Base-by-base conservation (phyloP, 2,329 filamentous ascomycete species). In the Trichoderma guizhouense region DNA sequence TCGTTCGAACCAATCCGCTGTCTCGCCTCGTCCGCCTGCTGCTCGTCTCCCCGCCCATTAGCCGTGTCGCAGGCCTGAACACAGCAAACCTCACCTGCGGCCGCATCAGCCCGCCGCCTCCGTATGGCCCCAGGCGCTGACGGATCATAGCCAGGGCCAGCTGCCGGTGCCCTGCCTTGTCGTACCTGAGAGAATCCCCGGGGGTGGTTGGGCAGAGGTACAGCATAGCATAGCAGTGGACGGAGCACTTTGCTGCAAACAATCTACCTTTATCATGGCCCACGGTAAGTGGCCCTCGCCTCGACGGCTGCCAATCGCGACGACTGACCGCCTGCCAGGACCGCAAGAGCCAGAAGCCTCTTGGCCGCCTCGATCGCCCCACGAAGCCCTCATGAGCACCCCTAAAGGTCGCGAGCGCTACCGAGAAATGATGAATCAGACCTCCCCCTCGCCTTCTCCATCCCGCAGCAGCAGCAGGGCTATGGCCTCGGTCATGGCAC, bases 321-420 rank as follows among this genome's bases (percentile, higher is more conserved):
- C n/a, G 61, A 60, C 69, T 73, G 66, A 66, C 60, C 62, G 64
- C 69, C 64, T 26, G 60, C 55, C 69, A 72, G 71, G 61, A 43
- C 32, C 61, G 26, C 71, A 70, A 74, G 79, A 82, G 76, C 79
- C 84, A 73, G 85, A 86, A 77, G 81, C 84, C 58, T 87, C 90
- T 81, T 92, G 90, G 90, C 90, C 90, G 21, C 90, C 90, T 26
- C 84, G 87, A 79, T 92, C 90, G 70, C 90, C 90, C 55, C 88
- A 88, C 79, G 90, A 92, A 78, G 89, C 84, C 66, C 84, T 92
- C 24, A 78, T 90, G 47, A 86, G 87, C 79, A 90, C 95, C 4
- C 95, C 95, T 1, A 89, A 91, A 75, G 95, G 94, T 68, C 91
- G 94, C 77, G 90, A 91, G 79, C 91, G 90, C 79, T 89, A 93